Evolutionary conservation across 345 rosid genomes (phyloP).

Genomic region (Microcos paniculata): DNA sequence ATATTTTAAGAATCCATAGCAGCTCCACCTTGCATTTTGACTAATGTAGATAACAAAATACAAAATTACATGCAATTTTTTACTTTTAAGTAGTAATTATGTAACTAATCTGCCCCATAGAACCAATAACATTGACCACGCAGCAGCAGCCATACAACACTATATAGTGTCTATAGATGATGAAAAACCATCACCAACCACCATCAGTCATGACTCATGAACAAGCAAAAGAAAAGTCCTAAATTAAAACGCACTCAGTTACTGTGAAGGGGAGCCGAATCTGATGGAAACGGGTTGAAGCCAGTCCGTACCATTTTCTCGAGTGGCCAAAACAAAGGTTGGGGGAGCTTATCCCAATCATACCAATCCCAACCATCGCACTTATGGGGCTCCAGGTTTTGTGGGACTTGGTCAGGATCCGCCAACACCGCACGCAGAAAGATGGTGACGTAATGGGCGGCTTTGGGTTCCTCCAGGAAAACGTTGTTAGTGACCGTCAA

Average conservation of each 20-base stretch:
- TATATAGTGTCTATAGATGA: neutral
- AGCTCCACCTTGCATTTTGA: neutral
- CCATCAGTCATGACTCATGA: neutral
- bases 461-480: conserved; percentile 50
- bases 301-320: conserved; percentile 58
- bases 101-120: neutral
- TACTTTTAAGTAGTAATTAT: no score
- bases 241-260: conserved; percentile 4
- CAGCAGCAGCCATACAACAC: neutral
- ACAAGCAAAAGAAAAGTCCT: neutral
- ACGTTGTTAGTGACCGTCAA: conserved; percentile 70
- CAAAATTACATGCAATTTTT: neutral
- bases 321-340: conserved; percentile 74
- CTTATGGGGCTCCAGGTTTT: conserved; percentile 67
- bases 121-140: neutral
- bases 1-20: neutral
- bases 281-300: conserved; percentile 58
- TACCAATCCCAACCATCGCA: conserved; percentile 86
- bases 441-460: conserved; percentile 66
- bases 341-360: conserved; percentile 68
- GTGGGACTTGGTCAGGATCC: conserved; percentile 45
- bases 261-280: neutral
- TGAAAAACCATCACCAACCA: neutral
- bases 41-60: neutral
- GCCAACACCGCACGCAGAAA: conserved; percentile 49